Evolutionary conservation across 1,139 yeast genomes (phyloP).

Genomic region (Suhomyces bokatorum): DNA sequence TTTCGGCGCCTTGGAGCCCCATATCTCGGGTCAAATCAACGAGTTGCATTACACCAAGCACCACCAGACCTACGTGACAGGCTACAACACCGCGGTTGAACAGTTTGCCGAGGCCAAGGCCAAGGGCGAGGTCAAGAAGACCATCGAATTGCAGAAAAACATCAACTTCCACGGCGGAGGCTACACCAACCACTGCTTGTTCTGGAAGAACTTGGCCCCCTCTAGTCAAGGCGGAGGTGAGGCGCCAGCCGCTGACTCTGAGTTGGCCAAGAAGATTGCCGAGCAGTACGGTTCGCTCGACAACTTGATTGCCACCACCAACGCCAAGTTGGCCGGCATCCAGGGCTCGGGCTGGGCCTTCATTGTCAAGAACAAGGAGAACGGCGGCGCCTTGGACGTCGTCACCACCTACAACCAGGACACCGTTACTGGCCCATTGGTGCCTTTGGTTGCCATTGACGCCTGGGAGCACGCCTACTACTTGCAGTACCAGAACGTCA

Average conservation of each 20-base stretch:
- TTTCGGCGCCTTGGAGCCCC: constrained; percentile 87
- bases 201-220: constrained; percentile 93
- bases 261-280: constrained; percentile 61
- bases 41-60: constrained; percentile 90
- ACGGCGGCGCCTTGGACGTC: constrained; percentile 74
- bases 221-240: constrained; percentile 81
- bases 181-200: constrained; percentile 78
- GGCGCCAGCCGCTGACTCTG: constrained; percentile 60
- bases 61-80: constrained; percentile 92
- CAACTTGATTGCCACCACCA: constrained; percentile 65
- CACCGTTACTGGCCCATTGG: constrained; percentile 70
- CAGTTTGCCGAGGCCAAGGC: constrained; percentile 71
- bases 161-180: constrained; percentile 98
- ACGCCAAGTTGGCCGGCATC: constrained; percentile 81
- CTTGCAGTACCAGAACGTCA: constrained; percentile 92
- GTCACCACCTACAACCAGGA: constrained; percentile 91
- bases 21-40: constrained; percentile 85
- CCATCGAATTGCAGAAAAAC: constrained; percentile 72
- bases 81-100: constrained; percentile 81
- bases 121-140: constrained; percentile 63
- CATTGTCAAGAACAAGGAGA: constrained; percentile 82
- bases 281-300: constrained; percentile 79
- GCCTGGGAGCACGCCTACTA: constrained; percentile 99
- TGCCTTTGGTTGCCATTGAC: constrained; percentile 89
- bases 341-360: constrained; percentile 99